These are phyloP conservation scores for Hypholoma fasciculare DNA, from an alignment of 768 basidiomycete species.

Conservation along the genomic window DNA sequence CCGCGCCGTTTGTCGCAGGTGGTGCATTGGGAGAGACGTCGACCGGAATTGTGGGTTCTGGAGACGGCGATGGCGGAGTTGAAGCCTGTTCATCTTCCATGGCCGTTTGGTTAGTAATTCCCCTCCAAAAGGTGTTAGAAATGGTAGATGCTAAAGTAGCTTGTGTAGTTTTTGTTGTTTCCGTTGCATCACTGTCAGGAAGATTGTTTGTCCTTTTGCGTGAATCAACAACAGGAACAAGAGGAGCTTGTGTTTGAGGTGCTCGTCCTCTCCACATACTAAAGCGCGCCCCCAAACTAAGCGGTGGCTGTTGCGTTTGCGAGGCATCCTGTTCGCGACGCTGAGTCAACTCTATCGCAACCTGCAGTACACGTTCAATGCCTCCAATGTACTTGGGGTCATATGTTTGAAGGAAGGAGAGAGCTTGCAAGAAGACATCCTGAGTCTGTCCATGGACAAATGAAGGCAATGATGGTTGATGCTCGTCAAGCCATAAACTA, in stretches of 20 bases:
- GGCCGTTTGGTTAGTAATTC: constrained; percentile 72
- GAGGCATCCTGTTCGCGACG: constrained; percentile 45
- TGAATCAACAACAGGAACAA: constrained; percentile 33
- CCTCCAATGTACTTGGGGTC: constrained; percentile 68
- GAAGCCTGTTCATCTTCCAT: constrained; percentile 56
- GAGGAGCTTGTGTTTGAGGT: constrained; percentile 44
- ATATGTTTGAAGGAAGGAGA: constrained; percentile 64
- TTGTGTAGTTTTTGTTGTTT: constrained; percentile 28
- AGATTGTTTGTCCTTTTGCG: constrained; percentile 34
- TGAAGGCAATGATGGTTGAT: neutral
- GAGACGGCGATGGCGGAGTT: constrained; percentile 35
- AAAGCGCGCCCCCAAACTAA: constrained; percentile 53
- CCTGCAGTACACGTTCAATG: constrained; percentile 69
- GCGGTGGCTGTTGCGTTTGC: constrained; percentile 28
- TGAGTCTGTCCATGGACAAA: constrained; percentile 42
- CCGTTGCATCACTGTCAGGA: constrained; percentile 44
- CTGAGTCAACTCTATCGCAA: constrained; percentile 57
- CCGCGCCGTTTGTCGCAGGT: constrained; percentile 17
- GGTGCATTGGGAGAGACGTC: neutral
- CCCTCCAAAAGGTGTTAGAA: constrained; percentile 71
- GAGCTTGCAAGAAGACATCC: constrained; percentile 68
- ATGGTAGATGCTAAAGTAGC: constrained; percentile 36
- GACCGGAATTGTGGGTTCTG: constrained; percentile 24
- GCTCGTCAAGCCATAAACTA: constrained; percentile 1
- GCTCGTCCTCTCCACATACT: constrained; percentile 71